A percentile compares a stretch with the other conserved stretches of the same genome.
phyloP scores from a whole-genome alignment of 2,329 filamentous ascomycete genomes.

The Triangularia verruculosa region DNA sequence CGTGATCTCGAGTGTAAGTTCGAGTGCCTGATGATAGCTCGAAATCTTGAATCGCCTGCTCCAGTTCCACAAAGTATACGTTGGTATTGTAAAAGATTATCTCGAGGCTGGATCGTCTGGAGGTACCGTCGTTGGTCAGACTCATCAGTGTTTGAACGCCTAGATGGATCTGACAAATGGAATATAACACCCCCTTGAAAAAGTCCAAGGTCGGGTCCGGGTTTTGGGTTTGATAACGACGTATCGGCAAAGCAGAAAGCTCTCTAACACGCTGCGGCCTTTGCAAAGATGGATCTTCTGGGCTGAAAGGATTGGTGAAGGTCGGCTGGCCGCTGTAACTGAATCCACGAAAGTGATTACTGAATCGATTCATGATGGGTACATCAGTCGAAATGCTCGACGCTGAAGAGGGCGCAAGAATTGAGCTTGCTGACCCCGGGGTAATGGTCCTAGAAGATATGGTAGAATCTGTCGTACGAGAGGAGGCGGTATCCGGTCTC shows the following conservation, averaged over 20 bases:
- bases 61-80: conserved; percentile 61
- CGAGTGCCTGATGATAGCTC: conserved; percentile 33
- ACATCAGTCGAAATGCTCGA: conserved; percentile 35
- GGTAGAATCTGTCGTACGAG: conserved; percentile 57
- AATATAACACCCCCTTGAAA: conserved; percentile 65
- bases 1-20: conserved; percentile 43
- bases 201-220: conserved; percentile 60
- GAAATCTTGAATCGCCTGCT: conserved; percentile 61
- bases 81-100: conserved; percentile 67
- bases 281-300: conserved; percentile 53
- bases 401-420: background rate
- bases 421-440: background rate
- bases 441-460: conserved; percentile 30
- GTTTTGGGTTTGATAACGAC: conserved; percentile 56
- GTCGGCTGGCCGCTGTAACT: conserved; percentile 63
- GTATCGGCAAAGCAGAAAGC: conserved; percentile 61
- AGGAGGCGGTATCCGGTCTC: conserved; percentile 49
- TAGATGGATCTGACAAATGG: conserved; percentile 63
- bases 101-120: conserved; percentile 61
- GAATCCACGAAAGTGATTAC: conserved; percentile 61
- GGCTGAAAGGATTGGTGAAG: conserved; percentile 49
- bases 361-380: conserved; percentile 33
- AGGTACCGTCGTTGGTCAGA: conserved; percentile 56
- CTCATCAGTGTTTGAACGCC: conserved; percentile 63
- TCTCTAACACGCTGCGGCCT: conserved; percentile 60